Conservation (phyloP, 73 alveolate genomes). For the Strombidium stylifer region DNA sequence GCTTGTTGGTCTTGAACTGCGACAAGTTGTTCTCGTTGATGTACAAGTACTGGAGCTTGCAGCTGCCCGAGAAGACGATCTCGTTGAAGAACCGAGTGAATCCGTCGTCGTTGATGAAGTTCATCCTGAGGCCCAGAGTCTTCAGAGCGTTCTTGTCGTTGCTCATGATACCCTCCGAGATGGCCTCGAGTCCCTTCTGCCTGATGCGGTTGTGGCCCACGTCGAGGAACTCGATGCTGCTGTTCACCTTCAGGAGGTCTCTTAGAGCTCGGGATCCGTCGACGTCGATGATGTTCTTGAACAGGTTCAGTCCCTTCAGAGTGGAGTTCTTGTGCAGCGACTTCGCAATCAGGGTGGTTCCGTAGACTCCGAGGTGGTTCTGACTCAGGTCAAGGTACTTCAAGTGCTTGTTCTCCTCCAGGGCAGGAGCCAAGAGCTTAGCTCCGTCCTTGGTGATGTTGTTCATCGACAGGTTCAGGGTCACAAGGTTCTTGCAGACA, state of each 20-base stretch:
- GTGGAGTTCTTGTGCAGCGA: constrained; percentile 73
- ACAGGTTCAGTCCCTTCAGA: constrained; percentile 80
- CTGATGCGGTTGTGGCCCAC: constrained; percentile 92
- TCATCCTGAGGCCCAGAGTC: constrained; percentile 83
- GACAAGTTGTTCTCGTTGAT: constrained; percentile 74
- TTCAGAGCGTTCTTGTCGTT: constrained; percentile 73
- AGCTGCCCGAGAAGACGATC: constrained; percentile 26
- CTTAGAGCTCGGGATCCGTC: constrained; percentile 95
- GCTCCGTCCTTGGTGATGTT: constrained; percentile 82
- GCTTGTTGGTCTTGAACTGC: constrained; percentile 67
- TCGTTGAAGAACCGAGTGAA: constrained; percentile 64
- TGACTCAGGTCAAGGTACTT: constrained; percentile 75
- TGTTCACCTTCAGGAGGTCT: constrained; percentile 76
- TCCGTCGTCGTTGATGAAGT: constrained; percentile 87
- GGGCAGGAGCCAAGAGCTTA: constrained; percentile 73
- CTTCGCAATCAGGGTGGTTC: constrained; percentile 52
- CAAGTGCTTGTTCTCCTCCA: constrained; percentile 74
- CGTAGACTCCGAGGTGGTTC: constrained; percentile 90
- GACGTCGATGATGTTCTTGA: constrained; percentile 89
- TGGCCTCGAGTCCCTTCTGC: constrained; percentile 85
- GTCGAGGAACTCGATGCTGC: constrained; percentile 77
- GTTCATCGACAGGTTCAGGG: constrained; percentile 73
- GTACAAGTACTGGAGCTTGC: constrained; percentile 70
- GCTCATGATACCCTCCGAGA: constrained; percentile 73
- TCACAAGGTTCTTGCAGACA: neutral